Evolutionary conservation across 495 filamentous ascomycete genomes (phyloP).

Genomic region (Aspergillus taichungensis): DNA sequence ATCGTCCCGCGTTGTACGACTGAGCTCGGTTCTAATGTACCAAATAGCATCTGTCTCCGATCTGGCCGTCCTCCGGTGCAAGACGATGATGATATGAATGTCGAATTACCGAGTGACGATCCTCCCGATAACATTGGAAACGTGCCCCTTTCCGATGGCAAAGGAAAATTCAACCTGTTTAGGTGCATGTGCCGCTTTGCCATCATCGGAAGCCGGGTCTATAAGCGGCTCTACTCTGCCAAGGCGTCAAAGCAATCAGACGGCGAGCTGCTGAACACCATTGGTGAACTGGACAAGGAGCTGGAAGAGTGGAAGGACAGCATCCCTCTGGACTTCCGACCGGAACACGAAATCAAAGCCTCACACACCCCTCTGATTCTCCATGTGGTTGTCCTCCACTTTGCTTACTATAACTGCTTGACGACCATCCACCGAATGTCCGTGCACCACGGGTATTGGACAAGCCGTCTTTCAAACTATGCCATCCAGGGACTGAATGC

Average conservation of each 20-base stretch:
- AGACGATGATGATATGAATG: slow-evolving; percentile 98
- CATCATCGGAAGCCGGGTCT: slow-evolving; percentile 86
- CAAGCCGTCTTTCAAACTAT: slow-evolving; percentile 86
- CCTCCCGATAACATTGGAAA: slow-evolving; percentile 88
- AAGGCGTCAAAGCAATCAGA: slow-evolving; percentile 88
- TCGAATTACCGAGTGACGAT: slow-evolving; percentile 86
- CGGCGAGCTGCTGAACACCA: slow-evolving; percentile 89
- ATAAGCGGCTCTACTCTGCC: slow-evolving; percentile 87
- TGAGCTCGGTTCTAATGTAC: slow-evolving; percentile 10
- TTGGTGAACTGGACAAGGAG: slow-evolving; percentile 88
- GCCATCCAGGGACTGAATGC: slow-evolving; percentile 90
- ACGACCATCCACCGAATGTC: slow-evolving; percentile 99
- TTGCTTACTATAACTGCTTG: slow-evolving; percentile 94
- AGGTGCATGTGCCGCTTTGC: slow-evolving; percentile 84
- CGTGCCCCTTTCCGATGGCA: slow-evolving; percentile 83
- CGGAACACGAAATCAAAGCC: slow-evolving; percentile 89
- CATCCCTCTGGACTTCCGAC: slow-evolving; percentile 88
- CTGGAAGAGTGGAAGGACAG: slow-evolving; percentile 94
- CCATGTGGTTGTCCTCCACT: slow-evolving; percentile 87
- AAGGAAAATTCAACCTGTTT: slow-evolving; percentile 89
- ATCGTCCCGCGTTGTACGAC: neutral
- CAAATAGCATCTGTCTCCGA: slow-evolving; percentile 65
- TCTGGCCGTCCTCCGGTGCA: slow-evolving; percentile 89
- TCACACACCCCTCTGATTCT: slow-evolving; percentile 83
- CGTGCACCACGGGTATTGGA: slow-evolving; percentile 97